Base-by-base conservation (phyloP, 371 early-diverging fungal genomes). In the Scutellospora calospora region DNA sequence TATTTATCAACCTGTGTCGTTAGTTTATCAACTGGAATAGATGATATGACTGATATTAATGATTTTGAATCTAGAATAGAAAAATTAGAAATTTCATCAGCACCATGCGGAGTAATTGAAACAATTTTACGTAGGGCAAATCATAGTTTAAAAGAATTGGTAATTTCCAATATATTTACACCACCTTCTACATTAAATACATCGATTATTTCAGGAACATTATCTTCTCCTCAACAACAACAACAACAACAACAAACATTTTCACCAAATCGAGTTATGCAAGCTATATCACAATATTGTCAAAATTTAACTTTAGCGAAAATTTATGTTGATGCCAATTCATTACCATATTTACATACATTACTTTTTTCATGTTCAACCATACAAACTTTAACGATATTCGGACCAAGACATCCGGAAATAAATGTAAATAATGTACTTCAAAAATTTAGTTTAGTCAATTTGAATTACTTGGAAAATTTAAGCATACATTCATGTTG, bases 371-470 rank as follows among this genome's bases (percentile, higher is more conserved):
- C 27, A 14, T 71, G 71, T 25, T 2, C n/a, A 71, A 71, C 45
- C 9, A 9, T 71, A 38, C 22, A 20, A 71, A 45, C 25, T n/a
- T 27, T 71, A 71, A 71, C 22, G 12, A 35, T 71, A 22, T 38
- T 25, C 6, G 71, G 71, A 35, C 38, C 71, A 22, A 11, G 71
- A 41, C 22, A 27, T 25, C 71, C 38, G 22, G 71, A 51, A 49
- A 71, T 45, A 20, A 41, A 71, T 45, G 71, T 71, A 71, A 71
- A 71, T 71, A 38, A 33, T 25, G 25, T 71, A 45, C 20, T 71
- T 45, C 38, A 51, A 45, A 25, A 71, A 14, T 35, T 35, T 11
- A 27, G 38, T 25, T 38, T 20, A 71, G 5, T 38, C 22, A 35
- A 71, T 35, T 71, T 71, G 49, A 33, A 33, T 20, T 35, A 45